phyloP scores from a whole-genome alignment of 805 yeast species.

The Starmera caribaea region DNA sequence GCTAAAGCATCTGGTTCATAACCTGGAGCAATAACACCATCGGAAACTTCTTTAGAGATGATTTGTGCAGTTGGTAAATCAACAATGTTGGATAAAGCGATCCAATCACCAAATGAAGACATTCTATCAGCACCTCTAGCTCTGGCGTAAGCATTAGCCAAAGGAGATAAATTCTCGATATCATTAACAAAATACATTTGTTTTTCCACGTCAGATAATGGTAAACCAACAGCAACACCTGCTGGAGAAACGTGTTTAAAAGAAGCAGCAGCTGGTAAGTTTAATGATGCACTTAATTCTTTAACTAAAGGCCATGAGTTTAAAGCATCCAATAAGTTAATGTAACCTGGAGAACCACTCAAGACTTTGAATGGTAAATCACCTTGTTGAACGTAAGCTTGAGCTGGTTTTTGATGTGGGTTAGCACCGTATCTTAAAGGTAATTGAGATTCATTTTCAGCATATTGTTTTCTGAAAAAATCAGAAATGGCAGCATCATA shows the following conservation, averaged over 20 bases:
- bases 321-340: constrained; percentile 90
- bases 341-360: constrained; percentile 95
- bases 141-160: constrained; percentile 97
- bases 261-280: constrained; percentile 97
- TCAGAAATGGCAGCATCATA: constrained; percentile 94
- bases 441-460: constrained; percentile 82
- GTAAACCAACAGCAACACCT: constrained; percentile 96
- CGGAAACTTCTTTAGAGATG: constrained; percentile 94
- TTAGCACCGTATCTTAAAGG: constrained; percentile 97
- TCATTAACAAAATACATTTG: constrained; percentile 92
- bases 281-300: constrained; percentile 88
- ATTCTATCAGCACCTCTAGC: constrained; percentile 99
- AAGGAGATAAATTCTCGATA: constrained; percentile 89
- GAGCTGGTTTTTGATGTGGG: constrained; percentile 99
- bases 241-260: constrained; percentile 99
- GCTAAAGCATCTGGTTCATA: constrained; percentile 87
- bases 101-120: constrained; percentile 98
- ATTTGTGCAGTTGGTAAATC: constrained; percentile 95
- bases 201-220: constrained; percentile 84
- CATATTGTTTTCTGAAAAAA: constrained; percentile 94
- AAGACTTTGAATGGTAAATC: constrained; percentile 90
- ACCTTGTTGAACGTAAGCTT: constrained; percentile 82
- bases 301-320: constrained; percentile 98
- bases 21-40: constrained; percentile 99
- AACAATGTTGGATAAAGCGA: constrained; percentile 93